Evolutionary conservation across 2,329 filamentous ascomycete genomes (phyloP).

Genomic region (Pseudogymnoascus sp.): DNA sequence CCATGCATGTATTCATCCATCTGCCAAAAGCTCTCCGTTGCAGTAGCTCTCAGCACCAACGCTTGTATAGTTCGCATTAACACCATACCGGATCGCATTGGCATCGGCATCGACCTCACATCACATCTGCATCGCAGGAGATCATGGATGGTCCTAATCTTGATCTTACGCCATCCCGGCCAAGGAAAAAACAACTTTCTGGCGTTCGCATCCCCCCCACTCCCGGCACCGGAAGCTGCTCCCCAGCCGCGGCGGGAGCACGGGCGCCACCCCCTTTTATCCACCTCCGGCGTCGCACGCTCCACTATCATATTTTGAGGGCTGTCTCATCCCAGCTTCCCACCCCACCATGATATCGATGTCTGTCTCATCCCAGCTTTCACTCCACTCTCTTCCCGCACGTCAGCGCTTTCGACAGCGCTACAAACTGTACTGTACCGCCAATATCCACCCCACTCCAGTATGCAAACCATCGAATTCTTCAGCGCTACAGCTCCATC

Average conservation of each 20-base stretch:
- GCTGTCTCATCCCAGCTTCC: not conserved
- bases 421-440: not conserved
- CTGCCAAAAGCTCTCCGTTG: not conserved
- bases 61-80: constrained; percentile 2
- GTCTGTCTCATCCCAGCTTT: not conserved
- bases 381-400: not conserved
- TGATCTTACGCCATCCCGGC: not conserved
- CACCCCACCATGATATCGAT: not conserved
- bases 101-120: not conserved
- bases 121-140: not conserved
- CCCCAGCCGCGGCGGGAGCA: not conserved
- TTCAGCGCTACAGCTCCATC: not conserved
- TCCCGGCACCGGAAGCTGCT: not conserved
- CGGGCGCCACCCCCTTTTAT: not conserved
- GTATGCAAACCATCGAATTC: not conserved
- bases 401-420: not conserved
- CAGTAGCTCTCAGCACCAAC: not conserved
- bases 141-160: not conserved
- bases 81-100: not conserved
- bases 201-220: not conserved
- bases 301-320: not conserved
- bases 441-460: not conserved
- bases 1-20: not conserved
- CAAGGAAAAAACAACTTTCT: not conserved
- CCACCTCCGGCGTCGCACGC: not conserved